Evolutionary conservation across 805 yeast genomes (phyloP).

Genomic region (Henningerozyma blattae): DNA sequence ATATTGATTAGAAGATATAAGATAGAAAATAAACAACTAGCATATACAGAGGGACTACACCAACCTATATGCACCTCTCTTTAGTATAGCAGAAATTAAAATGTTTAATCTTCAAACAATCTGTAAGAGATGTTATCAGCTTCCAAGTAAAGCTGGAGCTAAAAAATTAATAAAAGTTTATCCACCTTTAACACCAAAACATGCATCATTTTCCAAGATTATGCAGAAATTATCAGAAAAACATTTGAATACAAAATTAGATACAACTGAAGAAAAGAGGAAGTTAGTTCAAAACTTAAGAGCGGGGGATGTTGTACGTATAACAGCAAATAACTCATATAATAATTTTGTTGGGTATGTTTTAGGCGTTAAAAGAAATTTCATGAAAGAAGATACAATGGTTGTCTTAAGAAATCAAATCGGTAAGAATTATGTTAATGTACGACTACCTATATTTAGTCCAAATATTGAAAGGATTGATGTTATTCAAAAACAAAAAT

Average conservation of each 20-base stretch:
- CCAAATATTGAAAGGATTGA: conserved; percentile 73
- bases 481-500: conserved; percentile 22
- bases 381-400: conserved; percentile 48
- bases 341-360: conserved; percentile 71
- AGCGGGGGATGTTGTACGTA: conserved; percentile 74
- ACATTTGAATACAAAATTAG: conserved; percentile 47
- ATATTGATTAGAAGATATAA: no score
- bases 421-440: conserved; percentile 75
- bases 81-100: no score
- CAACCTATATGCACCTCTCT: no score
- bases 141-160: neutral
- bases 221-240: conserved; percentile 12
- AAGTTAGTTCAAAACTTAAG: conserved; percentile 44
- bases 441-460: conserved; percentile 67
- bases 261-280: conserved; percentile 60
- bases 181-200: neutral
- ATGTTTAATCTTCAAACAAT: no score
- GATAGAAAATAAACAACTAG: no score
- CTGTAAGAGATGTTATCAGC: neutral
- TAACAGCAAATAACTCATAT: conserved; percentile 41
- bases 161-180: neutral
- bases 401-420: conserved; percentile 75
- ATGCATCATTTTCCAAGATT: neutral
- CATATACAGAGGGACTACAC: no score
- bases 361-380: conserved; percentile 61